Base-by-base conservation (phyloP, 495 filamentous ascomycete genomes). In the Penicillium paxilli region DNA sequence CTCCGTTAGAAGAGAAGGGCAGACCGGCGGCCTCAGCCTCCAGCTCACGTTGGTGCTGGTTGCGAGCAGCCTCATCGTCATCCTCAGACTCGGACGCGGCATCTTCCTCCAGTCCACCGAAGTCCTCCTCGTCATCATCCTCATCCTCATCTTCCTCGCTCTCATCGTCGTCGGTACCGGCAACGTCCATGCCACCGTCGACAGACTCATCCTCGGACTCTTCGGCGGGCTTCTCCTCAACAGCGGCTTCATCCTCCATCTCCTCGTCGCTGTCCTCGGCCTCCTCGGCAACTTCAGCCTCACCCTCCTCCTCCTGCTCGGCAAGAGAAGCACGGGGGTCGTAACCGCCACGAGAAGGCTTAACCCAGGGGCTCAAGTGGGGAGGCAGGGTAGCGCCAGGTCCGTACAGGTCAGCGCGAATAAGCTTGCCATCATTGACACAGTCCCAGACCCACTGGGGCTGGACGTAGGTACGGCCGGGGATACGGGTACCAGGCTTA, bases 401-500 rank as follows among this genome's bases (percentile, higher is more conserved):
- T 3, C 84, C 90, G 57, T 98, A 98, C 2, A 94, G 76, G 66
- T 96, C 91, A 11, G 92, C 86, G 32, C 88, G 80, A 57, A 97
- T 87, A 32, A 98, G 73, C 69, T 90, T 89, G 35, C 90, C 90
- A 22, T 89, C 85, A 70, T 98, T 98, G 59, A 97, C 74, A 64
- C 88, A 90, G 58, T 98, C 94, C 94, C 94, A 98, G 12, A 98
- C 83, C 91, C 96, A 98, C 66, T 98, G 94, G 19, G 94, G 94
- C 73, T 98, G 94, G 44, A 98, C 70, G 59, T 98, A 98, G 41
- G 86, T 92, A 44, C 94, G 79, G 21, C 92, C 92, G 7, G 92
- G 92, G 54, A 97, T 85, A 28, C 92, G 82, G 52, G 83, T 81
- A 63, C 77, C 57, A 49, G 82, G 61, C 82, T 74, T 69, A 44